Evolutionary conservation across 148 eudicot species (phyloP), one percentile per base, ranked within the genome.

Genomic region (Simmondsia chinensis): DNA sequence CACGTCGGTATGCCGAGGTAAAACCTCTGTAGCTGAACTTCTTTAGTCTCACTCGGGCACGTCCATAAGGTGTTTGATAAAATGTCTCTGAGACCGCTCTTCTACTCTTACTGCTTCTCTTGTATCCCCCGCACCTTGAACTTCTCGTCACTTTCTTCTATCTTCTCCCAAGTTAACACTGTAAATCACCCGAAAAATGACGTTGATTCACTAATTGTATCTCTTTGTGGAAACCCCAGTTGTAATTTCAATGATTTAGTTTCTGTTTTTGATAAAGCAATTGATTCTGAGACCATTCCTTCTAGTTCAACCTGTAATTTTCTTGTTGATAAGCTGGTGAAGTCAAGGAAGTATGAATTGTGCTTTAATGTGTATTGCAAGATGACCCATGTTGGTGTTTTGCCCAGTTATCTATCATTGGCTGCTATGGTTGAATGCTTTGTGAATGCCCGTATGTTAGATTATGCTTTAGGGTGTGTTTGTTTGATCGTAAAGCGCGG

Each of bases 401-500:
- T 15, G 14, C 78, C 89, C 0, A n/a, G 33, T 15, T 77, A 74
- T 62, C 46, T 64, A 28, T 57, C 77, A 8, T 27, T 83, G 30
- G 50, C 66, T 48, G 77, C 67, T 54, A 38, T 83, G 37, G 58
- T 77, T 19, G 86, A 83, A 59, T 74, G 76, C 52, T 80, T 69
- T 46, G 71, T 80, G 24, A 35, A 63, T 60, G 27, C 42, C 3
- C 14, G 15, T 18, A 52, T 52, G 42, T 76, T 74, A 4, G 21
- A 48, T 9, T 70, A 68, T 29, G 89, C 74, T 1, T 28, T 83
- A 56, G 85, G 67, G 31, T 69, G 54, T 5, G 27, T 83, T 34
- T 80, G 86, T 24, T 44, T 51, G 71, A 67, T 87, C 4, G 11
- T 80, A 40, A 87, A 87, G 59, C 64, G 50, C 4, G 86, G 83